Evolutionary conservation across 495 filamentous ascomycete genomes (phyloP), one percentile per base, ranked within the genome.

Genomic region (Annulohypoxylon bovei): DNA sequence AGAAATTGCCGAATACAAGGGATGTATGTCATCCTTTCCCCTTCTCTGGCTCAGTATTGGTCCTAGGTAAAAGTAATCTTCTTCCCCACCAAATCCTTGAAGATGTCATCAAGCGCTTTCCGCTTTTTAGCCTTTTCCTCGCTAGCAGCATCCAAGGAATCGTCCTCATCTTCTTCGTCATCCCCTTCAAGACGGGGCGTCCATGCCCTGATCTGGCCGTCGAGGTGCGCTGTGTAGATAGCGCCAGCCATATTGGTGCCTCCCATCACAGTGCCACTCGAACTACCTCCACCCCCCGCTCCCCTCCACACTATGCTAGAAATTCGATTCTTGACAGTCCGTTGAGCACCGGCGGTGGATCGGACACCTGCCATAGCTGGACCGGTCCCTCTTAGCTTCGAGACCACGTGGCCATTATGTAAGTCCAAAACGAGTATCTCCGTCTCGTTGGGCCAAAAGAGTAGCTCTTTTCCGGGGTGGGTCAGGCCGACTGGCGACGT

Each of bases 371-470:
- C 78, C 3, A 87, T 73, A 6, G 71, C 74, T 6, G 84, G 80
- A 0, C 89, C 89, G 0, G 89, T 88, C 6, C 88, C 84, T 32
- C 87, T 82, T 11, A 97, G 80, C 20, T 88, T 86, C 61, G 91
- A 92, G 18, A 94, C 68, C 28, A 93, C 81, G n/a, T 81, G 85
- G 0, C 93, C 93, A 65, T 93, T 88, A 44, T 90, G 88, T 2
- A 95, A 79, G 66, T 92, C 90, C 67, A 92, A 89, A 73, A 90
- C 86, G 23, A 96, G 81, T 6, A 97, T 89, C 74, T 94, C 92
- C 52, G 83, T 86, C 66, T 91, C 89, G 62, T 93, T 95, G 0
- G 92, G 87, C 80, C 89, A 95, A 58, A 93, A 85, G 3, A 97
- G 81, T 1, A 91, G 77, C 65, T 92, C 88, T 42, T 86, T 83